A percentile compares a stretch with the other conserved stretches of the same genome.
Evolutionary conservation across 1,284 basidiomycete genomes (phyloP).

Genomic region (Microbotryum violaceum): DNA sequence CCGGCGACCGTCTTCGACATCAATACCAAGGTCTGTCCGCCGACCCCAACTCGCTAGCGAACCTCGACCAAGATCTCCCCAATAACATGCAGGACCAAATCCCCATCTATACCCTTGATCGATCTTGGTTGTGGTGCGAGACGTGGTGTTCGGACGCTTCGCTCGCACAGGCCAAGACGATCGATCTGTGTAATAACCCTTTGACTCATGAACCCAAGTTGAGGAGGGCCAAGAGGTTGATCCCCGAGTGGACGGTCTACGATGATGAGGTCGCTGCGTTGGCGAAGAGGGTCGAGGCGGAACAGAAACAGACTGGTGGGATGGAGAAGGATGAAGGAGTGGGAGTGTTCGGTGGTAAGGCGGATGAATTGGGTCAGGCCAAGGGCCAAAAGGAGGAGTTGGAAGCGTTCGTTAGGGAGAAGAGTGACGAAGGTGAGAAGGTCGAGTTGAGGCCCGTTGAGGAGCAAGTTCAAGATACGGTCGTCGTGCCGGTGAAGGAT

Average conservation of each 20-base stretch:
- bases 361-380: constrained; percentile 30
- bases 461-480: no score
- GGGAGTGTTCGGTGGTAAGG: constrained; percentile 13
- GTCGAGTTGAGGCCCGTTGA: background rate
- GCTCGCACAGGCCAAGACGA: constrained; percentile 71
- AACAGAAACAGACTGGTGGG: background rate
- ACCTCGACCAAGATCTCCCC: constrained; percentile 94
- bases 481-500: no score
- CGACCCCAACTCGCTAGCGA: constrained; percentile 86
- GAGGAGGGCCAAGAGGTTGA: constrained; percentile 71
- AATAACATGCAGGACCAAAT: constrained; percentile 52
- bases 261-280: constrained; percentile 49
- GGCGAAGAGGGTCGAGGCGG: constrained; percentile 34
- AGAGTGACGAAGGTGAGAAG: background rate
- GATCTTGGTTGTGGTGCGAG: constrained; percentile 82
- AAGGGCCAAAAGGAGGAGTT: constrained; percentile 24
- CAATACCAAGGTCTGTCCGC: constrained; percentile 78
- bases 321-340: background rate
- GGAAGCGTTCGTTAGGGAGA: constrained; percentile 11
- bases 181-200: constrained; percentile 88
- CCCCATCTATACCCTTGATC: constrained; percentile 68
- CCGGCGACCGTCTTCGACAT: constrained; percentile 76
- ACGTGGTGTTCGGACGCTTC: constrained; percentile 69
- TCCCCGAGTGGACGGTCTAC: constrained; percentile 95
- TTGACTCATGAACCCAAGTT: constrained; percentile 72